phyloP scores from a whole-genome alignment of 306 rosid genomes.

The Fragaria ananassa region DNA sequence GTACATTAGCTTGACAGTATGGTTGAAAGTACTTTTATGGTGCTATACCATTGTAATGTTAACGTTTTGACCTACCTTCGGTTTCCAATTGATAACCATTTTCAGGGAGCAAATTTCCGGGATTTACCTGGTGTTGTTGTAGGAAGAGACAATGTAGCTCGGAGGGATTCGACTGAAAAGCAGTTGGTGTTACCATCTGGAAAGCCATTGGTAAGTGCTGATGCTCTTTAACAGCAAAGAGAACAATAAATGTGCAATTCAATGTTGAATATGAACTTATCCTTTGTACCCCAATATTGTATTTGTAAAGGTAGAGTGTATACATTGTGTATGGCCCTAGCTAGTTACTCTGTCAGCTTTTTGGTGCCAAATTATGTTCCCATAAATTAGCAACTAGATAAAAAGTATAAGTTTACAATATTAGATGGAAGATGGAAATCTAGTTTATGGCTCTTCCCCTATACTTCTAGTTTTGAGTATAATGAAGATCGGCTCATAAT shows the following conservation, averaged over 20 bases:
- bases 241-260: not conserved
- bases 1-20: constrained; percentile 32
- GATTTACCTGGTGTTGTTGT: constrained; percentile 90
- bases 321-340: not conserved
- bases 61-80: constrained; percentile 23
- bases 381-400: not conserved
- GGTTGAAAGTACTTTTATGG: constrained; percentile 4
- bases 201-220: constrained; percentile 64
- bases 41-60: not conserved
- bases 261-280: not conserved
- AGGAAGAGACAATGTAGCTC: constrained; percentile 76
- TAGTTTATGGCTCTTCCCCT: not conserved
- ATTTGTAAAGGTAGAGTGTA: not conserved
- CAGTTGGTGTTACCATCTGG: constrained; percentile 68
- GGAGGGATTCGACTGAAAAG: constrained; percentile 45
- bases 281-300: not conserved
- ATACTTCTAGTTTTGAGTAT: not conserved
- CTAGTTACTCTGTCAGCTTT: not conserved
- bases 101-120: constrained; percentile 90
- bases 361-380: not conserved
- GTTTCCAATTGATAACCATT: constrained; percentile 21
- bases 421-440: not conserved
- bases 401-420: too few species aligned
- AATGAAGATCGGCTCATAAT: not conserved
- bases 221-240: not conserved